Evolutionary conservation across 2,329 filamentous ascomycete species (phyloP).

Genomic region (Alternaria postmessia): DNA sequence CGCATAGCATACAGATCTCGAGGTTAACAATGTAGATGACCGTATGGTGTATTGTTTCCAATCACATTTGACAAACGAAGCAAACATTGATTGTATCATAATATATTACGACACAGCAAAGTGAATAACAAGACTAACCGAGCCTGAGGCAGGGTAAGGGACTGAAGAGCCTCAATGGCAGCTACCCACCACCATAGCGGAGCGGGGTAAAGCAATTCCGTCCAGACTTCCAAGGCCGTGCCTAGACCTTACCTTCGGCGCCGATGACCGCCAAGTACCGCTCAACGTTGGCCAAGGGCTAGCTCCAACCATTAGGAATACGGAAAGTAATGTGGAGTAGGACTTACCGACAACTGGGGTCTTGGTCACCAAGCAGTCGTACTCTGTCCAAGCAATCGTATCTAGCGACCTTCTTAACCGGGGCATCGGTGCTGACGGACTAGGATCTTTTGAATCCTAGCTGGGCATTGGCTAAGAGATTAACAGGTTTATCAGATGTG

Average conservation of each 20-base stretch:
- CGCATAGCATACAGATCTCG: background rate
- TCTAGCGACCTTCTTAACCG: slow-evolving; percentile 21
- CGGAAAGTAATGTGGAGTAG: background rate
- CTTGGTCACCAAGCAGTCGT: slow-evolving; percentile 4
- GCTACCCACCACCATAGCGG: background rate
- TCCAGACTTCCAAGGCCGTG: slow-evolving; percentile 13
- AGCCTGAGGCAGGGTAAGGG: background rate
- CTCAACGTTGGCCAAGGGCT: slow-evolving; percentile 28
- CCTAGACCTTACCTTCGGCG: slow-evolving; percentile 13
- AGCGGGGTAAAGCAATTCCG: slow-evolving; percentile 14
- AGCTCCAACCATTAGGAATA: slow-evolving; percentile 6
- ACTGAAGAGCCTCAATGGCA: background rate
- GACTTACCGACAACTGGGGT: background rate
- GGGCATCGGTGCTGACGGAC: slow-evolving; percentile 1
- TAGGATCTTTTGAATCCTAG: background rate
- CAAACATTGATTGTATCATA: background rate
- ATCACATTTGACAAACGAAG: background rate
- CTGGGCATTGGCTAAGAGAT: background rate
- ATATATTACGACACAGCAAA: background rate
- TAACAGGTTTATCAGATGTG: background rate
- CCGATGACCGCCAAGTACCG: slow-evolving; percentile 24
- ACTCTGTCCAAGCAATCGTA: slow-evolving; percentile 5
- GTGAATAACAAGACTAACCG: background rate
- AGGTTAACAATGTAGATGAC: background rate
- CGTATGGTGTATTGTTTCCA: background rate